These are phyloP conservation scores for Scheffersomyces amazonensis DNA, from an alignment of 805 yeast species.

Conservation along the genomic window DNA sequence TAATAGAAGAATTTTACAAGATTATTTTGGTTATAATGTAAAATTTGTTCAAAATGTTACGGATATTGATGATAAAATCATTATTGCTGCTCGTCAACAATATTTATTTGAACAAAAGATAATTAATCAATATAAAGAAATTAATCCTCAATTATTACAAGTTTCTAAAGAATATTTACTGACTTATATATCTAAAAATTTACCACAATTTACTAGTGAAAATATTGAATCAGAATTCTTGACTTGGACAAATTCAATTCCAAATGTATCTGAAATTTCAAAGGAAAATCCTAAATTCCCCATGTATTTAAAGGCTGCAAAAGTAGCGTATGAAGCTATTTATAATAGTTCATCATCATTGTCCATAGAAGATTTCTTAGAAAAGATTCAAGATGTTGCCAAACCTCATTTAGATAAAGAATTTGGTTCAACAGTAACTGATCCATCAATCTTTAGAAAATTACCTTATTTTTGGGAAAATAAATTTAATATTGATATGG, in stretches of 20 bases:
- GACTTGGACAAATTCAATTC: conserved; percentile 49
- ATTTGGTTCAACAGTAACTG: conserved; percentile 73
- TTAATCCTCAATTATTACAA: conserved; percentile 33
- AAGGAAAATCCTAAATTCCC: conserved; percentile 75
- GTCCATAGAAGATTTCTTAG: conserved; percentile 39
- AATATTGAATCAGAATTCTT: conserved; percentile 34
- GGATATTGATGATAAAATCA: conserved; percentile 97
- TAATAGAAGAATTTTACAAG: conserved; percentile 82
- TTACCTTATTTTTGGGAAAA: conserved; percentile 89
- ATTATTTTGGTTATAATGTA: conserved; percentile 88
- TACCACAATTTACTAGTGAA: conserved; percentile 40
- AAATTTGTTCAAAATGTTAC: conserved; percentile 94
- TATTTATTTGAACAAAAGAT: conserved; percentile 68
- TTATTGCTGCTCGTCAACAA: conserved; percentile 88
- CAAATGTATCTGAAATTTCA: conserved; percentile 49
- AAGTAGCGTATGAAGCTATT: conserved; percentile 48
- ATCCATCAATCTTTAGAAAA: conserved; percentile 77
- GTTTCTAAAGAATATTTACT: conserved; percentile 44
- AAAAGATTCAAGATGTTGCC: conserved; percentile 66
- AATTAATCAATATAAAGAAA: conserved; percentile 18
- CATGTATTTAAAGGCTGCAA: conserved; percentile 72
- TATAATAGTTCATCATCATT: conserved; percentile 14
- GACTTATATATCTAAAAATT: conserved; percentile 50
- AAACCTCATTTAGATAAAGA: conserved; percentile 70
- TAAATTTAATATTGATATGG: conserved; percentile 84